phyloP scores from a whole-genome alignment of 345 rosid species.

The Syzygium jambos region DNA sequence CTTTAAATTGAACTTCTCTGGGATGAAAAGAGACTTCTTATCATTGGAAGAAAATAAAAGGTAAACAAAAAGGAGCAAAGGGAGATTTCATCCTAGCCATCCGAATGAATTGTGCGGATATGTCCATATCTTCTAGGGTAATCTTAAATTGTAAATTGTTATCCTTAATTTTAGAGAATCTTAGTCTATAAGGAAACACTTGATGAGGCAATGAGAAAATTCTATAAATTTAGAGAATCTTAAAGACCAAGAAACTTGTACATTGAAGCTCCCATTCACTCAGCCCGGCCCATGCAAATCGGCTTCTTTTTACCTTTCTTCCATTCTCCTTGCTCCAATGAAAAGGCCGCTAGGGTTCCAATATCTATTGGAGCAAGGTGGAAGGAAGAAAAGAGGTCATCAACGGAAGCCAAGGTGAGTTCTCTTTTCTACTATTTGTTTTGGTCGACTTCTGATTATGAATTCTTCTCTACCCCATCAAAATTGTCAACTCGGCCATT shows the following conservation, averaged over 20 bases:
- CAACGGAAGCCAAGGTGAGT: neutral
- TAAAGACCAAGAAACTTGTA: neutral
- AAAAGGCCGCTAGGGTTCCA: neutral
- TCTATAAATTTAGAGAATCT: no score
- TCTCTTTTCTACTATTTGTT: neutral
- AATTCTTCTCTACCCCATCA: accelerated
- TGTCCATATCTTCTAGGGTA: neutral
- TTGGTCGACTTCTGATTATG: neutral
- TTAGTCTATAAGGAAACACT: no score
- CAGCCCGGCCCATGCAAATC: neutral
- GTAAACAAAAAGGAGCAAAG: neutral
- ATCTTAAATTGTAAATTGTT: neutral
- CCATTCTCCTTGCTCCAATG: neutral
- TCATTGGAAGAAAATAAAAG: no score
- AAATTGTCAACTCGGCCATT: neutral
- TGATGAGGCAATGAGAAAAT: no score
- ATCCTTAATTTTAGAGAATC: neutral
- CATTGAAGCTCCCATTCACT: no score
- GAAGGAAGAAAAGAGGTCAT: neutral
- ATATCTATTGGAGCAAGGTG: neutral
- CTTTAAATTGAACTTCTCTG: no score
- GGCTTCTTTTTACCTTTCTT: neutral
- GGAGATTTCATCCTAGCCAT: neutral
- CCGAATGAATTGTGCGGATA: neutral
- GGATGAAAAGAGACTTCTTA: no score